These are phyloP conservation scores for Monilinia laxa DNA, from an alignment of 2,329 filamentous ascomycete genomes.

Conservation along the genomic window DNA sequence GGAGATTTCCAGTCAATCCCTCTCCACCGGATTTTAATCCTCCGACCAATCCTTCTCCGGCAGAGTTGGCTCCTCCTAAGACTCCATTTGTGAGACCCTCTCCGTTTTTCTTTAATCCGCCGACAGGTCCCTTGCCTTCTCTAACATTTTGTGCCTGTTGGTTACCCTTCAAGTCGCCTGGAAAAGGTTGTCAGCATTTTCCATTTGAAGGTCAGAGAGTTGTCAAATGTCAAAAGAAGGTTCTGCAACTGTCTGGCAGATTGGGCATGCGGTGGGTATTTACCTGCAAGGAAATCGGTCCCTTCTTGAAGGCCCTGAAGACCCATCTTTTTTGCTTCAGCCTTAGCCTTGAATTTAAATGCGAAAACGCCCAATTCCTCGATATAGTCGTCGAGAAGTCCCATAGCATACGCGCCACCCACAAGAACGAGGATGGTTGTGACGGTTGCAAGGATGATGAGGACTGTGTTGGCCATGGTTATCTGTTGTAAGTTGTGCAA, in stretches of 20 bases:
- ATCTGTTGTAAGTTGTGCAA: background rate
- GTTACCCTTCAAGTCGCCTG: slow-evolving; percentile 43
- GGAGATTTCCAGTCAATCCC: slow-evolving; percentile 10
- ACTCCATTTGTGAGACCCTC: slow-evolving; percentile 14
- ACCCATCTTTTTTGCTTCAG: slow-evolving; percentile 44
- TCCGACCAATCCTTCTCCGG: slow-evolving; percentile 12
- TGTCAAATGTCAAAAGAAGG: background rate
- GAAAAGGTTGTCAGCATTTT: background rate
- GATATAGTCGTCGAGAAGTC: slow-evolving; percentile 43
- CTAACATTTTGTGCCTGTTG: slow-evolving; percentile 41
- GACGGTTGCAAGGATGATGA: slow-evolving; percentile 39
- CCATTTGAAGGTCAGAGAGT: background rate
- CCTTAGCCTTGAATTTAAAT: slow-evolving; percentile 46
- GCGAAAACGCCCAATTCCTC: slow-evolving; percentile 43
- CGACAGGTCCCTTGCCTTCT: slow-evolving; percentile 32
- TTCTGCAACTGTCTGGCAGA: background rate
- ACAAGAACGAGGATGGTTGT: slow-evolving; percentile 40
- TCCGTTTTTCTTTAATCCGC: slow-evolving; percentile 29
- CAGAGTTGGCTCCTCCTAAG: slow-evolving; percentile 1
- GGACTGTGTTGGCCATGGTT: slow-evolving; percentile 26
- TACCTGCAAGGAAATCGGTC: slow-evolving; percentile 43
- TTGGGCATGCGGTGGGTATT: slow-evolving; percentile 21
- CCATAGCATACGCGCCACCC: slow-evolving; percentile 43
- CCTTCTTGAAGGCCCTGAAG: slow-evolving; percentile 44
- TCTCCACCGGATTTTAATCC: slow-evolving; percentile 20